Evolutionary conservation across 2,329 filamentous ascomycete genomes (phyloP).

Genomic region (Arthroderma sp.): DNA sequence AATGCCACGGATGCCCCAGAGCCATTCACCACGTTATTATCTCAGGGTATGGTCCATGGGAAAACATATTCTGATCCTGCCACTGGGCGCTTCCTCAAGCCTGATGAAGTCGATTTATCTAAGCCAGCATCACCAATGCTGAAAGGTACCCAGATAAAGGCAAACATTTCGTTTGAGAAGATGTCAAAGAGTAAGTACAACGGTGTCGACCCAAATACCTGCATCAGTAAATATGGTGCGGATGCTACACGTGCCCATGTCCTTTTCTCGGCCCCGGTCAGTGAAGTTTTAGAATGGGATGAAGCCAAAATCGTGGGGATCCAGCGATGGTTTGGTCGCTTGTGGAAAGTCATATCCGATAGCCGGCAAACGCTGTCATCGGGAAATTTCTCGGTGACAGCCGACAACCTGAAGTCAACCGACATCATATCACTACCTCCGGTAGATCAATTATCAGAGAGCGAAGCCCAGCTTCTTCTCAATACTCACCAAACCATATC

Average conservation of each 20-base stretch:
- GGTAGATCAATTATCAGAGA: conserved; percentile 20
- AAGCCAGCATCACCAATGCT: conserved; percentile 46
- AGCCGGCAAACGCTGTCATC: conserved; percentile 16
- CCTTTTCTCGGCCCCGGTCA: conserved; percentile 75
- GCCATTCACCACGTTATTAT: conserved; percentile 69
- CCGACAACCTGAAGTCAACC: conserved; percentile 12
- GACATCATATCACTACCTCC: conserved; percentile 18
- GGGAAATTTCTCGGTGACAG: conserved; percentile 14
- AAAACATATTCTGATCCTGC: conserved; percentile 65
- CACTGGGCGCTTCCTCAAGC: conserved; percentile 63
- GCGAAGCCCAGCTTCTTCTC: conserved; percentile 43
- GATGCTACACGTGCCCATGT: conserved; percentile 78
- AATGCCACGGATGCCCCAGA: conserved; percentile 39
- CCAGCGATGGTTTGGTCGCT: conserved; percentile 61
- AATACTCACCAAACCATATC: conserved; percentile 53
- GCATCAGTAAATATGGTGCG: conserved; percentile 62
- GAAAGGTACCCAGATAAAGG: conserved; percentile 44
- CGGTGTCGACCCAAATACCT: conserved; percentile 65
- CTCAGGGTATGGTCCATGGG: conserved; percentile 88
- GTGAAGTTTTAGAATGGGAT: conserved; percentile 78
- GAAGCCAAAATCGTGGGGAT: conserved; percentile 69
- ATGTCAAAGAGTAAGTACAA: conserved; percentile 96
- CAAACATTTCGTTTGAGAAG: conserved; percentile 63
- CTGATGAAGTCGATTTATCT: conserved; percentile 56
- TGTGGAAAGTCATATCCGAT: conserved; percentile 46